Base-by-base conservation (phyloP, 2,329 filamentous ascomycete species). In the Sporothrix schenckii region DNA sequence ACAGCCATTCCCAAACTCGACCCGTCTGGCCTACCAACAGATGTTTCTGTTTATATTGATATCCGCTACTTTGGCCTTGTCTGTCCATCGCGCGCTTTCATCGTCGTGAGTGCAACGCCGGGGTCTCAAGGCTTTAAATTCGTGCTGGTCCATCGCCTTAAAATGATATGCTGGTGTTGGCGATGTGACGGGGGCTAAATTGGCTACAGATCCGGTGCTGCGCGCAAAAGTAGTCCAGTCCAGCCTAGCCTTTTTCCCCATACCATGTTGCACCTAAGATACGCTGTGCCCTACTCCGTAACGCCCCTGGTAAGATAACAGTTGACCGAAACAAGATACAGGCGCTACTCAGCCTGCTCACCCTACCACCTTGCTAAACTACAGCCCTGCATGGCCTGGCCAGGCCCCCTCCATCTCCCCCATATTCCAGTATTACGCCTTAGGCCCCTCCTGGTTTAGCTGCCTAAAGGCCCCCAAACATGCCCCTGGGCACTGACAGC, bases 111-210 rank as follows among this genome's bases (percentile, higher is more conserved):
- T 65, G 49, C 56, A 30, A 63, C 49, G 27, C 49, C 66, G 49
- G 58, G 68, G 68, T 69, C 50, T 47, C 50, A 41, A 56, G 53
- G 49, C 58, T 65, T 69, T 44, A 44, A 54, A 56, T 30, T 69
- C n/a, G 44, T 41, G 54, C n/a, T 60, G 24, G 30, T 60, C 24
- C 52, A 47, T 63, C 39, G 58, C 58, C 39, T 63, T 24, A 61
- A 60, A 61, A 61, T 61, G 58, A 21, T 63, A n/a, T 21, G 58
- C 56, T 63, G 44, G 54, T 63, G 49, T 63, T 52, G 56, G 30
- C 67, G 58, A 69, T 69, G 68, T 65, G 68, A 69, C 68, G 68
- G 68, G 52, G 58, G 49, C 68, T 69, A 69, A 69, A 69, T 44
- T 69, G 58, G 58, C 49, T n/a, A 69, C 21, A 54, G 34, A 65